Evolutionary conservation across 2,329 filamentous ascomycete species (phyloP).

Genomic region (Botrytis sinoallii): DNA sequence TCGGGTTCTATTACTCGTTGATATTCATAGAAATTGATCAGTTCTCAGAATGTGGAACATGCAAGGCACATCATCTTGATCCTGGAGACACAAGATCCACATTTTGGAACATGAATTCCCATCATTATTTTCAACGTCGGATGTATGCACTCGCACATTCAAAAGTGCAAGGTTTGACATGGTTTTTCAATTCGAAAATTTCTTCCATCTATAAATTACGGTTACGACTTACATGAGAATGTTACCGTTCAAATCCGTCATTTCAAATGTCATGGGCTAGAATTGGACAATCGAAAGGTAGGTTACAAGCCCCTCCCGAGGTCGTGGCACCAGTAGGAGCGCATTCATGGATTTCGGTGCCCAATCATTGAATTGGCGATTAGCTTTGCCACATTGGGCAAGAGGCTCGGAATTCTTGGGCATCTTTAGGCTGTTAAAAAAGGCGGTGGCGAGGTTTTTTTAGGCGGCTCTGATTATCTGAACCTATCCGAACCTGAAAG

Average conservation of each 20-base stretch:
- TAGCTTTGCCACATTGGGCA: slow-evolving; percentile 23
- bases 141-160: not conserved
- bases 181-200: slow-evolving; percentile 8
- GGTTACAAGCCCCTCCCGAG: slow-evolving; percentile 18
- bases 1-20: slow-evolving; percentile 33
- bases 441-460: slow-evolving; percentile 14
- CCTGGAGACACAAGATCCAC: slow-evolving; percentile 23
- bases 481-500: slow-evolving; percentile 1
- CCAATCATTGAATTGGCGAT: slow-evolving; percentile 22
- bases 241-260: not conserved
- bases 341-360: slow-evolving; percentile 18
- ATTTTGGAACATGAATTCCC: slow-evolving; percentile 12
- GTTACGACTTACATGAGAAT: slow-evolving; percentile 15
- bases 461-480: slow-evolving; percentile 11
- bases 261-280: slow-evolving; percentile 11
- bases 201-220: slow-evolving; percentile 11
- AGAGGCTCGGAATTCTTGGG: slow-evolving; percentile 21
- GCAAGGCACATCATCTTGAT: slow-evolving; percentile 27
- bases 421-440: slow-evolving; percentile 19
- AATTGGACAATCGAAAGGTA: slow-evolving; percentile 15
- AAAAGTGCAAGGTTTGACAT: slow-evolving; percentile 15
- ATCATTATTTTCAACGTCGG: not conserved
- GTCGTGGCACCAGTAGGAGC: slow-evolving; percentile 27
- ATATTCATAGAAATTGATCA: slow-evolving; percentile 20
- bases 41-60: slow-evolving; percentile 17